These are phyloP conservation scores for Phytophthora citricola DNA, from an alignment of 352 stramenopile genomes.

Conservation along the genomic window DNA sequence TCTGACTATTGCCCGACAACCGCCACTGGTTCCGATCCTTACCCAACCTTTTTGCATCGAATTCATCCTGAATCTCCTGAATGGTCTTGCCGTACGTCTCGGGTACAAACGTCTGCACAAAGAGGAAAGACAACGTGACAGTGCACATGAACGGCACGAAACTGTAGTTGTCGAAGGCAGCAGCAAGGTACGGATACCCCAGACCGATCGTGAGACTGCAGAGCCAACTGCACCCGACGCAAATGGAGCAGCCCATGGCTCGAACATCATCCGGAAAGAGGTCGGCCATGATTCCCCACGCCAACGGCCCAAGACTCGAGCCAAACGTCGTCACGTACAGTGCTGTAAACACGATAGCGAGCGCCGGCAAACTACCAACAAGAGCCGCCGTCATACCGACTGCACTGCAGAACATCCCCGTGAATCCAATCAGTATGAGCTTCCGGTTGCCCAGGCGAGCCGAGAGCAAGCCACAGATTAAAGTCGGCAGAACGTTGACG, in stretches of 20 bases:
- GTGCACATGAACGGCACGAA: slow-evolving; percentile 65
- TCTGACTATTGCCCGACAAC: slow-evolving; percentile 28
- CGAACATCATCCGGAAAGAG: slow-evolving; percentile 67
- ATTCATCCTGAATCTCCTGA: slow-evolving; percentile 65
- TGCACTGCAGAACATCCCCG: slow-evolving; percentile 56
- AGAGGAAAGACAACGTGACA: slow-evolving; percentile 50
- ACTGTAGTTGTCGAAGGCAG: slow-evolving; percentile 46
- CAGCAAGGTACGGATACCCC: slow-evolving; percentile 61
- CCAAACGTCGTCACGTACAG: slow-evolving; percentile 59
- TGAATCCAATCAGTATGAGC: slow-evolving; percentile 53
- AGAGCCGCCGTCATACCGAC: slow-evolving; percentile 56
- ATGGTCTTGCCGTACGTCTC: slow-evolving; percentile 75
- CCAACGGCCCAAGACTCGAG: slow-evolving; percentile 57
- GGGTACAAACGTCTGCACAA: slow-evolving; percentile 49
- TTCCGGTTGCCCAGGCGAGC: slow-evolving; percentile 54
- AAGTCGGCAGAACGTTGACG: slow-evolving; percentile 61
- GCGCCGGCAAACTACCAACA: slow-evolving; percentile 24
- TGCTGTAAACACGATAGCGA: slow-evolving; percentile 62
- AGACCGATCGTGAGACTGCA: slow-evolving; percentile 61
- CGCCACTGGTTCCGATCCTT: slow-evolving; percentile 19
- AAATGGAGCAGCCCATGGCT: slow-evolving; percentile 56
- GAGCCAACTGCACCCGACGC: slow-evolving; percentile 57
- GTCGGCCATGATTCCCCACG: slow-evolving; percentile 58
- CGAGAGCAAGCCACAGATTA: slow-evolving; percentile 46
- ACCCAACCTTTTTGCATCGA: slow-evolving; percentile 23